These are phyloP conservation scores for Venturia oleaginea DNA, from an alignment of 2,329 filamentous ascomycete genomes.

Conservation along the genomic window DNA sequence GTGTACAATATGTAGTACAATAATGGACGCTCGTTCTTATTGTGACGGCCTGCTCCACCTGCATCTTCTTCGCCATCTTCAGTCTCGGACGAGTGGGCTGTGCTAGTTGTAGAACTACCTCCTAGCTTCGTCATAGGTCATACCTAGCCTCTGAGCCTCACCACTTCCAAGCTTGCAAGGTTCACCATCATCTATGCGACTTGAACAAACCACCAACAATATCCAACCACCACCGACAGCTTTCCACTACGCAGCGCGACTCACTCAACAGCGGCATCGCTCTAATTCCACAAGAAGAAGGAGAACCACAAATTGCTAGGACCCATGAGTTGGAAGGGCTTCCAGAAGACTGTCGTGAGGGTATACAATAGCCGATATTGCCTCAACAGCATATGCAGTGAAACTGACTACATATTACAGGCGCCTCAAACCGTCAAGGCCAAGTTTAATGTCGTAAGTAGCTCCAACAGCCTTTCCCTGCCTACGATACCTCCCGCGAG, in stretches of 20 bases:
- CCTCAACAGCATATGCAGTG: background rate
- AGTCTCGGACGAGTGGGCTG: background rate
- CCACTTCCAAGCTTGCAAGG: background rate
- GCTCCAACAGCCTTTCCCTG: background rate
- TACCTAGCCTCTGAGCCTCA: background rate
- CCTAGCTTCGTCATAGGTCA: background rate
- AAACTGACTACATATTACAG: constrained; percentile 24
- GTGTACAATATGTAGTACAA: background rate
- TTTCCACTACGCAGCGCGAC: background rate
- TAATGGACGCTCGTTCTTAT: background rate
- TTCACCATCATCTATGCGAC: background rate
- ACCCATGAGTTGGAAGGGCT: constrained; percentile 92
- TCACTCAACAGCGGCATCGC: background rate
- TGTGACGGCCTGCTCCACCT: background rate
- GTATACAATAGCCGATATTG: constrained; percentile 42
- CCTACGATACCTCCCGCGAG: constrained; percentile 13
- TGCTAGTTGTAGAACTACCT: background rate
- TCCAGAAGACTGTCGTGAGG: constrained; percentile 80
- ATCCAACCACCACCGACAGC: background rate
- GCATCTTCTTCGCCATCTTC: background rate
- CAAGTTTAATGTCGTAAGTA: constrained; percentile 70
- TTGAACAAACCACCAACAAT: background rate
- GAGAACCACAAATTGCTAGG: background rate
- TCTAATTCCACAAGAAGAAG: background rate
- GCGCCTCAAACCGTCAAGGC: constrained; percentile 86